phyloP scores from a whole-genome alignment of 108 stramenopile genomes.

The Pseudonitzschia multistriata region DNA sequence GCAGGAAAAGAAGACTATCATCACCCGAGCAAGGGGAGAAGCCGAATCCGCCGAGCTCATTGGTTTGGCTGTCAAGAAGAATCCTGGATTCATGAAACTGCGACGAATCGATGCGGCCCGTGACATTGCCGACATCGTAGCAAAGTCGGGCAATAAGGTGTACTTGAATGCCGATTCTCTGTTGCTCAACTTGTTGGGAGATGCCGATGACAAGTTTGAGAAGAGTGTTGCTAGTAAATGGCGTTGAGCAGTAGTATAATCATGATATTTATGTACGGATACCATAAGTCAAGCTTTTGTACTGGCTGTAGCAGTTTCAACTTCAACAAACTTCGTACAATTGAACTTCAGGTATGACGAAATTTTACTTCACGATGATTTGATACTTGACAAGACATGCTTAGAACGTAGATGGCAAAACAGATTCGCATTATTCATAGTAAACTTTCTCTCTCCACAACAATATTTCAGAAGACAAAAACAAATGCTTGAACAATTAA shows the following conservation, averaged over 20 bases:
- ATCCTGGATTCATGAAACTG: constrained; percentile 99
- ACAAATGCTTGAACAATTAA: too few relatives aligned
- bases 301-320: too few relatives aligned
- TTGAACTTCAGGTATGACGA: neutral
- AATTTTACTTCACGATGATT: too few relatives aligned
- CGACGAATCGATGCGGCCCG: constrained; percentile 98
- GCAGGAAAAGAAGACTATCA: constrained; percentile 98
- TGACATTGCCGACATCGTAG: constrained; percentile 95
- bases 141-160: constrained; percentile 90
- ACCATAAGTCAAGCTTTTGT: too few relatives aligned
- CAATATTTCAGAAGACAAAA: too few relatives aligned
- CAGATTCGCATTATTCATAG: too few relatives aligned
- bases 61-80: constrained; percentile 97
- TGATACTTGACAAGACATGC: too few relatives aligned
- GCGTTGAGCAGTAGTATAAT: constrained; percentile 8
- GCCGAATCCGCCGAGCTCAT: constrained; percentile 97
- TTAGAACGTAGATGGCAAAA: too few relatives aligned
- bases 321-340: too few relatives aligned
- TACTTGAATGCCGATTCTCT: constrained; percentile 97
- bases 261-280: too few relatives aligned
- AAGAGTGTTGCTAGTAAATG: constrained; percentile 45
- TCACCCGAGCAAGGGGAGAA: constrained; percentile 98
- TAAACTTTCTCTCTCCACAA: too few relatives aligned
- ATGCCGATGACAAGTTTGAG: constrained; percentile 85
- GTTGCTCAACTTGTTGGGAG: constrained; percentile 92